Evolutionary conservation across 2,329 filamentous ascomycete species (phyloP), one percentile per base, ranked within the genome.

Genomic region (Cadophora sp.): DNA sequence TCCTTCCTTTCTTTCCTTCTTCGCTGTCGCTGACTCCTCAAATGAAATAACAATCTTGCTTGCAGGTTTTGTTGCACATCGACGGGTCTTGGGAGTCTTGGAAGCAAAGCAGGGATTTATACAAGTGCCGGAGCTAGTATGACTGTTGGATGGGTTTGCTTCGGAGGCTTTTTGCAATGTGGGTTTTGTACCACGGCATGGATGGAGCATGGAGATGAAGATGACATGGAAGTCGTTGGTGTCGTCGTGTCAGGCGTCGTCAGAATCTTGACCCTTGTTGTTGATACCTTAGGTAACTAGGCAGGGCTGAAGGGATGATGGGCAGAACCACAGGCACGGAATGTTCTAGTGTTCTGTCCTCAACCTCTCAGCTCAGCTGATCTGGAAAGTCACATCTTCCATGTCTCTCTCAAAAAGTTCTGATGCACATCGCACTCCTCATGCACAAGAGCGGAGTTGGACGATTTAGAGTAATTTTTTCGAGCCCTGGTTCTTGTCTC

Each of bases 381-480:
- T 41, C n/a, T 24, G 18, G 18, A 41, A 39, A 22, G 33, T 56
- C 53, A 41, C 53, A 39, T 24, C 50, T 62, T 51, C 33, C 47
- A 27, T 53, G 33, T 45, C 20, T 36, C 18, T n/a, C 9, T 39
- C n/a, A 24, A 39, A 51, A 51, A 24, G 5, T 33, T 55, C 33
- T 62, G 60, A 30, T 62, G 60, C 60, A 55, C 24, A 55, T 65
- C 64, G 64, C 64, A 65, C 1, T 18, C 39, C 30, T 53, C 27
- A 45, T 65, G 64, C 64, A 65, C 22, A 58, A 55, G 59, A 65
- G 64, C 59, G 64, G 64, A 61, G 59, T 53, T 39, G 36, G 41
- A 47, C 20, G 27, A 36, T 64, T 22, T 27, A 41, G 48, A 62
- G 48, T 51, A 45, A 45, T 27, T 53, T 45, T 60, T 30, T n/a